Percentiles rank a stretch among this genome's conserved stretches.
Conservation (phyloP, 805 yeast species). For the Blastobotrys terrestris region DNA sequence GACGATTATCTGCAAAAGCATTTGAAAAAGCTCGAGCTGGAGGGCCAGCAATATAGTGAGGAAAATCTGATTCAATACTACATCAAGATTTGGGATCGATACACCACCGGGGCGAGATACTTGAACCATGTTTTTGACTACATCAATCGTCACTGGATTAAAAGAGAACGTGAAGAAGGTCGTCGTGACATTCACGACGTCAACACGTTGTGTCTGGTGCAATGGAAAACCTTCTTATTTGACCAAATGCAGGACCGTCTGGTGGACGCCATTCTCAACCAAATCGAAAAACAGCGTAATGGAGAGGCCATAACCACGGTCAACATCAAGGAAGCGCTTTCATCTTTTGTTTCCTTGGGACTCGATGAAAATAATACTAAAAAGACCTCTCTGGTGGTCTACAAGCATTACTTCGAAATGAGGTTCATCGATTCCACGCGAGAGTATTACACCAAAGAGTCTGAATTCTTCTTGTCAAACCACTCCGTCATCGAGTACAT, state of each 20-base stretch:
- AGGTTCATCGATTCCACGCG: conserved; percentile 58
- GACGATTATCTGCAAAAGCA: conserved; percentile 60
- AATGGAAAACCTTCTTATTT: conserved; percentile 85
- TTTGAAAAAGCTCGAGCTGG: conserved; percentile 24
- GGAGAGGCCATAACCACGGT: conserved; percentile 66
- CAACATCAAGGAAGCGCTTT: conserved; percentile 65
- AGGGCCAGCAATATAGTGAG: conserved; percentile 38
- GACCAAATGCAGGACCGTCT: conserved; percentile 53
- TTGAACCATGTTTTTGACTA: conserved; percentile 91
- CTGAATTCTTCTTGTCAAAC: conserved; percentile 54
- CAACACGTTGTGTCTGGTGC: conserved; percentile 75
- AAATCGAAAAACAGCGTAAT: conserved; percentile 71
- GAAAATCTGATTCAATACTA: conserved; percentile 78
- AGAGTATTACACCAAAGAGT: conserved; percentile 60
- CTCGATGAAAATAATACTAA: conserved; percentile 86
- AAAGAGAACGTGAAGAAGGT: conserved; percentile 91
- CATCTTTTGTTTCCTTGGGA: conserved; percentile 83
- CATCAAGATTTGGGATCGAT: conserved; percentile 83
- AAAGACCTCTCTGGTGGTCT: conserved; percentile 75
- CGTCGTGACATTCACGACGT: conserved; percentile 86
- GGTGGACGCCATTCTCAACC: conserved; percentile 64
- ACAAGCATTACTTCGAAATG: conserved; percentile 70
- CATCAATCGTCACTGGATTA: conserved; percentile 96
- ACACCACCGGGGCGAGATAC: conserved; percentile 84
- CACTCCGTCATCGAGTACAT: conserved; percentile 89